Base-by-base conservation (phyloP, 1,139 yeast genomes). In the Hansenula anomala region DNA sequence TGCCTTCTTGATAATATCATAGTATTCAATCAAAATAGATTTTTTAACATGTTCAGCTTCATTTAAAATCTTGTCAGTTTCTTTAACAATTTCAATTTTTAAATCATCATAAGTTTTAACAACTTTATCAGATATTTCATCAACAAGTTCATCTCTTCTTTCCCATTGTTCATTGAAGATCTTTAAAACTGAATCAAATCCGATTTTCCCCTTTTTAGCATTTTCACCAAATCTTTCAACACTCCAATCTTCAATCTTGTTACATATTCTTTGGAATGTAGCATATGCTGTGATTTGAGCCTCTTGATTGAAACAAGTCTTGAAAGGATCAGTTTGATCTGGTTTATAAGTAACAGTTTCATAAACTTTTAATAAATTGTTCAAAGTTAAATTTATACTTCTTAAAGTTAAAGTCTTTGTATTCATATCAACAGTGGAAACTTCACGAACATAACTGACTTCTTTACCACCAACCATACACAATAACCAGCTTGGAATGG, bases 201-300 rank as follows among this genome's bases (percentile, higher is more conserved):
- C 98, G 25, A 66, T 54, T 50, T 79, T 82, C 19, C 97, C 98
- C 47, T 76, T 76, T 39, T 64, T 65, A 8, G 97, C 97, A 60
- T 92, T 92, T 56, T 86, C 95, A 30, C 81, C 79, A 62, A 90
- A 92, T 57, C 97, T 70, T 54, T 85, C 88, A 4, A 88, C 82
- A 1, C 92, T 79, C 95, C 96, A 92, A 36, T 87, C 94, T 60
- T 92, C 98, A 46, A 92, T 69, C 60, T 84, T 82, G 56, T 80
- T 86, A 60, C 95, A 85, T 4, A 90, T 61, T 44, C 77, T 70
- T 40, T 72, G 64, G 61, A 87, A 73, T 2, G 82, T 69, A 6
- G 89, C 87, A 58, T 81, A 84, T 0, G 97, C 96, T 1, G 90
- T 82, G 50, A 92, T 87, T 51, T 84, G 88, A 0, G 98, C 98